Evolutionary conservation across 768 basidiomycete genomes (phyloP), one percentile per base, ranked within the genome.

Genomic region (Candolleomyces efflorescens): DNA sequence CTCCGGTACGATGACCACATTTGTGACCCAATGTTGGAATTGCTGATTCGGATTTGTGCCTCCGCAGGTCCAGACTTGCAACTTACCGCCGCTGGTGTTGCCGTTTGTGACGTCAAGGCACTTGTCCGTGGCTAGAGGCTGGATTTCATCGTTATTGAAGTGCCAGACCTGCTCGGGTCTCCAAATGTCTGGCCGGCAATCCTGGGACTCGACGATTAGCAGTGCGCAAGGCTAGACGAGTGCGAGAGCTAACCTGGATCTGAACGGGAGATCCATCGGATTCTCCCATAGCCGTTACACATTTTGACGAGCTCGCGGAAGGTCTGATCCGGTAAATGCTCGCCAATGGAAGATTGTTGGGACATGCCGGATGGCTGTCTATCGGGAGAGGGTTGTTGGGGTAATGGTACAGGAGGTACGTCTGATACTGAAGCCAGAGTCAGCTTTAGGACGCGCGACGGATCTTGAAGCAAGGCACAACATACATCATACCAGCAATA

Each of bases 281-380:
- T 49, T 68, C 66, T n/a, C 64, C 67, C 15, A 60, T 57, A 37
- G 66, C 65, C 20, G 68, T 68, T 22, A 71, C 36, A 52, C 69
- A 71, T 52, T 68, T 66, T 38, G 59, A 64, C 20, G 53, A 49
- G 41, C 53, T 47, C 26, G 54, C 11, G n/a, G 43, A 48, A 17
- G 52, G 46, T 24, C 59, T 55, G 32, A 62, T 60, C 18, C 59
- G 22, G 50, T 62, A 62, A 15, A 50, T 52, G n/a, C 51, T 53
- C 2, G 59, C 55, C 11, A 54, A 23, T 17, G 62, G 62, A 22
- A 55, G 54, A 26, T 24, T 51, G 41, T 18, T 46, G 18, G 60
- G 60, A 44, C 60, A 61, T 15, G 37, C 55, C 5, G 54, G 10
- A 38, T 54, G 53, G 38, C 62, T 63, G 47, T 63, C 62, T 6